Base-by-base conservation (phyloP, 192 early-diverging fungal genomes). In the Linnemannia zychae region DNA sequence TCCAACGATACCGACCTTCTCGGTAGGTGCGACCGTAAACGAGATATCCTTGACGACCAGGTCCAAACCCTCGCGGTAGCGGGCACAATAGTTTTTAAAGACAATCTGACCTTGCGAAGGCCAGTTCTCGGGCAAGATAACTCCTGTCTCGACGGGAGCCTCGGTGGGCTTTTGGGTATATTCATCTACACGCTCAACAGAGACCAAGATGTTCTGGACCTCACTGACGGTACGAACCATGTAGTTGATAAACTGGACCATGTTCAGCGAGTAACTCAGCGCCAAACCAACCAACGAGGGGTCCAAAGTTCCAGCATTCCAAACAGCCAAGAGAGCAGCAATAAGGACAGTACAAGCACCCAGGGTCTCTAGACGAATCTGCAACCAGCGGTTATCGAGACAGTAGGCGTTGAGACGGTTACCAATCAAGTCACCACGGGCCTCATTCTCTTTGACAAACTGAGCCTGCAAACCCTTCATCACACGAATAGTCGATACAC, bases 261-360 rank as follows among this genome's bases (percentile, higher is more conserved):
- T 95, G 76, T 89, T 91, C 18, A 96, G 86, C 0, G 97, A 92
- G 72, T 96, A 98, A 72, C 92, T 92, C 36, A 98, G 87, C 24
- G 92, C 89, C 63, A 98, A 90, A 52, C 96, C 97, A 33, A 95
- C 95, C 80, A 95, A 88, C n/a, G 95, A 95, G 11, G 96, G 91
- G 75, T 95, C 93, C 44, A 97, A 86, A 15, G n/a, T 20, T 22
- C 57, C 53, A 24, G 75, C 68, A n/a, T 81, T 82, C 33, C 82
- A 22, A 20, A 97, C 71, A 24, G 96, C 89, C 7, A 93, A 79
- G 3, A 94, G 20, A 7, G 91, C 91, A 3, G 92, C 83, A 17
- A 88, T 83, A 33, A 96, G 91, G 6, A 91, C 80, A 31, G 96
- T 93, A 2, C 93, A 72, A 20, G 90, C 89, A 28, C 93, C 94